A percentile compares a stretch with the other conserved stretches of the same genome.
Evolutionary conservation across 2,329 filamentous ascomycete species (phyloP).

Genomic region (Raffaelea deltoideospora): DNA sequence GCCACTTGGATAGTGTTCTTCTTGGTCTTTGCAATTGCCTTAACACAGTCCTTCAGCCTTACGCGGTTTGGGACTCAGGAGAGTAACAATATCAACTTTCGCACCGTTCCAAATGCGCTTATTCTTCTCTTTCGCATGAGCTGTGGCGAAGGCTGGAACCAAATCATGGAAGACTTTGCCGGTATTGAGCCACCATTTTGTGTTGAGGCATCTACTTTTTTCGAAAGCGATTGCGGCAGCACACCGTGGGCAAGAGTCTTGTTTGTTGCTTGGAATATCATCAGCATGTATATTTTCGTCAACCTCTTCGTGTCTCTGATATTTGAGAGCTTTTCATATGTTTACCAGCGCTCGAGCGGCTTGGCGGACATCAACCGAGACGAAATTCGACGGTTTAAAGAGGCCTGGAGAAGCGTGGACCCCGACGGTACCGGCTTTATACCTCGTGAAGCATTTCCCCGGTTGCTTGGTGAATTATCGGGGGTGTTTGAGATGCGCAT

Average conservation of each 20-base stretch:
- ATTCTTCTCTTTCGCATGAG: slow-evolving; percentile 89
- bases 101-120: slow-evolving; percentile 83
- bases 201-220: slow-evolving; percentile 56
- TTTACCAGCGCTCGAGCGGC: slow-evolving; percentile 93
- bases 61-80: slow-evolving; percentile 70
- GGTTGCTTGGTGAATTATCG: slow-evolving; percentile 79
- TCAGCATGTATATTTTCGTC: slow-evolving; percentile 99
- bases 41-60: slow-evolving; percentile 90
- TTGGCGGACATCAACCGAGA: slow-evolving; percentile 80
- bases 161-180: slow-evolving; percentile 92
- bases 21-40: slow-evolving; percentile 86
- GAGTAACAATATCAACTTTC: slow-evolving; percentile 73
- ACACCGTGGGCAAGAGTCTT: slow-evolving; percentile 72
- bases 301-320: slow-evolving; percentile 97
- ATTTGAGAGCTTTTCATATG: slow-evolving; percentile 98
- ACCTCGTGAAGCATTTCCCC: slow-evolving; percentile 73
- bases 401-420: slow-evolving; percentile 94
- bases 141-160: slow-evolving; percentile 91
- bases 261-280: slow-evolving; percentile 95
- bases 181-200: slow-evolving; percentile 67
- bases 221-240: slow-evolving; percentile 85
- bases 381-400: slow-evolving; percentile 92
- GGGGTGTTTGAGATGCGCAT: slow-evolving; percentile 96
- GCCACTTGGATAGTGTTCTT: slow-evolving; percentile 98
- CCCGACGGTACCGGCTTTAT: slow-evolving; percentile 86